Conservation (phyloP, 768 basidiomycete species). For the Leucocoprinus leucothites region DNA sequence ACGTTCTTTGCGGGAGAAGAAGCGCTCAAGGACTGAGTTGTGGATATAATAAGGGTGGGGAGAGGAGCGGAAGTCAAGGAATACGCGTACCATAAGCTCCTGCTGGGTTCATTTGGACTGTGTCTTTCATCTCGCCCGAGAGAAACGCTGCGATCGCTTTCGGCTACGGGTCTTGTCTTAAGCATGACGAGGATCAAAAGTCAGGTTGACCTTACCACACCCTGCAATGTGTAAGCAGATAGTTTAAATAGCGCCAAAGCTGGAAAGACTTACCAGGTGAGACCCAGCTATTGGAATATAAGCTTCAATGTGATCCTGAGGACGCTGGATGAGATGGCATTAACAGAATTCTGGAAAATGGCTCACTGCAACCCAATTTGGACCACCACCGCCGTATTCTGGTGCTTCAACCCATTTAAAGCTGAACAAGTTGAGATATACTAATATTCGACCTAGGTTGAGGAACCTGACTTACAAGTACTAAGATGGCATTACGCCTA, state of each 20-base stretch:
- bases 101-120: conserved; percentile 80
- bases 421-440: conserved; percentile 33
- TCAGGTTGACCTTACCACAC: conserved; percentile 49
- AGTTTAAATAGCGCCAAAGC: not conserved
- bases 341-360: not conserved
- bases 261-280: conserved; percentile 56
- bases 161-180: conserved; percentile 41
- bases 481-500: conserved; percentile 33
- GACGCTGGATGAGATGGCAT: conserved; percentile 4
- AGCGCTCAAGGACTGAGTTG: conserved; percentile 67
- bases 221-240: conserved; percentile 37
- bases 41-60: not conserved
- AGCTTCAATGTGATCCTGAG: conserved; percentile 78
- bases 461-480: conserved; percentile 69
- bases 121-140: conserved; percentile 94
- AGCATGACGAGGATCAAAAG: not conserved
- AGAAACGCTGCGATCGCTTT: conserved; percentile 96
- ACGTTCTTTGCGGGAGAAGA: conserved; percentile 89
- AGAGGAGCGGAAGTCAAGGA: not conserved
- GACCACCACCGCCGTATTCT: conserved; percentile 75
- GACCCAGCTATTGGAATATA: conserved; percentile 86
- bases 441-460: not conserved
- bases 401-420: conserved; percentile 97
- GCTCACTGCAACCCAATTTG: conserved; percentile 86
- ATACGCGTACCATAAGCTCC: conserved; percentile 64